Evolutionary conservation across 129 eudicot species (phyloP).

Genomic region (Smallanthus sonchifolius): DNA sequence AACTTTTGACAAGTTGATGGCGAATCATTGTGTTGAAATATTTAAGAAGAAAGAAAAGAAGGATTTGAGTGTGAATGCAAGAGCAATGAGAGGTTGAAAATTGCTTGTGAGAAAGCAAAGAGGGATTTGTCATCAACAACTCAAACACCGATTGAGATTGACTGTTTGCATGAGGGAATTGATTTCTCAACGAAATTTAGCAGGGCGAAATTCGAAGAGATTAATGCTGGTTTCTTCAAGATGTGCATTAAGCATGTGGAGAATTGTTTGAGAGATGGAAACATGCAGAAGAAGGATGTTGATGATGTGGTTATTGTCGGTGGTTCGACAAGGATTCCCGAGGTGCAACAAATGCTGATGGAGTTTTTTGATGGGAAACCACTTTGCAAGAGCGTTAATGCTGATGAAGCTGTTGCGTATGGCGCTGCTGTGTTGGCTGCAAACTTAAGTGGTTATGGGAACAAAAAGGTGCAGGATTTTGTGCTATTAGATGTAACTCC

Average conservation of each 20-base stretch:
- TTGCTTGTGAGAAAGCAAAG: conserved; percentile 20
- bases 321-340: conserved; percentile 28
- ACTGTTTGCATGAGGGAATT: conserved; percentile 8
- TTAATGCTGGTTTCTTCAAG: too few relatives aligned
- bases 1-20: conserved; percentile 12
- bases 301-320: conserved; percentile 27
- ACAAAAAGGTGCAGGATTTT: not conserved
- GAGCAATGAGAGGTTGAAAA: conserved; percentile 21
- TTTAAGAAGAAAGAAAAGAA: conserved; percentile 15
- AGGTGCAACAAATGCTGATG: conserved; percentile 25
- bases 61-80: conserved; percentile 3
- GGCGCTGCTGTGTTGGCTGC: conserved; percentile 24
- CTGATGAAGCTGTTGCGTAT: conserved; percentile 22
- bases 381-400: conserved; percentile 21
- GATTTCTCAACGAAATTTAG: not conserved
- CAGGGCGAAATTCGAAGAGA: conserved; percentile 16
- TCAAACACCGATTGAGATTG: conserved; percentile 5
- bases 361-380: conserved; percentile 15
- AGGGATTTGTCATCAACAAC: conserved; percentile 15
- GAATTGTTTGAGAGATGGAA: conserved; percentile 21
- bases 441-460: conserved; percentile 2
- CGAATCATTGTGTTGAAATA: conserved; percentile 1
- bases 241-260: conserved; percentile 21
- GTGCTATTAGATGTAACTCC: not conserved
- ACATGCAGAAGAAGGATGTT: conserved; percentile 7